Evolutionary conservation across 176 grass and related monocot species (phyloP).

Genomic region (Eragrostis nindensis): DNA sequence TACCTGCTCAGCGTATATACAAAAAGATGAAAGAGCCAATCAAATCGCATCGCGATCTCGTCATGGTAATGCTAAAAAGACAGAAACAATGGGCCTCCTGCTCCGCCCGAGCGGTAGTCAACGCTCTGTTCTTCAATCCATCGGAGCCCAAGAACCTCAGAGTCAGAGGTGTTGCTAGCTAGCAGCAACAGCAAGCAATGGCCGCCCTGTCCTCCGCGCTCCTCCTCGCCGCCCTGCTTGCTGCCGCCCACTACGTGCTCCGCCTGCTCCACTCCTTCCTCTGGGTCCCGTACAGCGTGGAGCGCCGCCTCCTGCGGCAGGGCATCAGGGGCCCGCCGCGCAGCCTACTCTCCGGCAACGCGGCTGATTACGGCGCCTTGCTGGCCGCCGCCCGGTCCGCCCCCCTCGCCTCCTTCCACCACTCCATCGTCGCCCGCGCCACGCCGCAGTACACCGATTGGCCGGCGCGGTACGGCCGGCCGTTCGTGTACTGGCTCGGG

Average conservation of each 20-base stretch:
- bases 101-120: neutral
- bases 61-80: neutral
- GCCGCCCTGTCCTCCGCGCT: constrained; percentile 10
- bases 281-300: constrained; percentile 51
- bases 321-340: constrained; percentile 54
- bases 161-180: neutral
- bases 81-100: neutral
- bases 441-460: constrained; percentile 61
- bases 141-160: neutral
- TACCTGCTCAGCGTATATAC: too few species aligned
- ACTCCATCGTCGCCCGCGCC: constrained; percentile 57
- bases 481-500: constrained; percentile 78
- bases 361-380: constrained; percentile 35
- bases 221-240: constrained; percentile 28
- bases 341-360: constrained; percentile 59
- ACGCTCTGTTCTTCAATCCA: neutral
- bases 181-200: constrained; percentile 21
- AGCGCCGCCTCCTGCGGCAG: constrained; percentile 53
- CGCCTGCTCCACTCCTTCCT: constrained; percentile 47
- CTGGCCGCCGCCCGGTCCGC: constrained; percentile 41
- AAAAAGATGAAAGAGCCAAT: too few species aligned
- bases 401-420: constrained; percentile 57
- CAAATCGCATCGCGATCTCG: neutral
- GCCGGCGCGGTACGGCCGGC: constrained; percentile 51
- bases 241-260: constrained; percentile 24